Evolutionary conservation across 129 eudicot species (phyloP).

Genomic region (Cynara cardunculus): DNA sequence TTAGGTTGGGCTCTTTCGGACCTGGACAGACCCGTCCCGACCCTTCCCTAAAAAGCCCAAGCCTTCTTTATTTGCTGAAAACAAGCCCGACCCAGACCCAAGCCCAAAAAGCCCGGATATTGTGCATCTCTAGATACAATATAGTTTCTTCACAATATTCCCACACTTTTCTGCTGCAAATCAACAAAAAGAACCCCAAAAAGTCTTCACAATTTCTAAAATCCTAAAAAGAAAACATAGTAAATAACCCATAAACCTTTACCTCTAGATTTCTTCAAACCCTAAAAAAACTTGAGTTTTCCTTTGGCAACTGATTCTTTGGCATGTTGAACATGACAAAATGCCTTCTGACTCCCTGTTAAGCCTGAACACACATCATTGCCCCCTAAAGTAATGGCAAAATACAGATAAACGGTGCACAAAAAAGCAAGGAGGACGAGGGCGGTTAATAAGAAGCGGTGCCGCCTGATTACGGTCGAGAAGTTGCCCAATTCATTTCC

Average conservation of each 20-base stretch:
- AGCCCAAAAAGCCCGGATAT: not conserved
- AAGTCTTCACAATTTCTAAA: slow-evolving; percentile 1
- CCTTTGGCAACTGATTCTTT: slow-evolving; percentile 57
- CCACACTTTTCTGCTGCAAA: not conserved
- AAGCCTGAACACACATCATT: slow-evolving; percentile 52
- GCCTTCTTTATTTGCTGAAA: not conserved
- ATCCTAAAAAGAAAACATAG: not conserved
- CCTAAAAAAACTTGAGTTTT: slow-evolving; percentile 46
- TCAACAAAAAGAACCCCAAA: not conserved
- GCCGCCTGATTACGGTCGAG: slow-evolving; percentile 66
- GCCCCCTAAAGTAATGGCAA: slow-evolving; percentile 75
- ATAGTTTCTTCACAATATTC: slow-evolving; percentile 13
- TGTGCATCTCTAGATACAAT: not conserved
- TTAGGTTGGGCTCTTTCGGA: no score
- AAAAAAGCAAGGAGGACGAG: slow-evolving; percentile 69
- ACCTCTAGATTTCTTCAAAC: slow-evolving; percentile 6
- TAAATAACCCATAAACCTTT: slow-evolving; percentile 13
- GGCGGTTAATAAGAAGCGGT: slow-evolving; percentile 80
- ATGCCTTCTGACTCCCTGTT: slow-evolving; percentile 58
- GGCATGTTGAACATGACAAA: slow-evolving; percentile 59
- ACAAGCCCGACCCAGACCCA: not conserved
- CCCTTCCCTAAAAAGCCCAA: no score
- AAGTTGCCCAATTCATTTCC: slow-evolving; percentile 69
- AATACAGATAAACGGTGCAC: slow-evolving; percentile 83
- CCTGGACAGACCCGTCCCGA: no score